Evolutionary conservation across 2,329 filamentous ascomycete species (phyloP).

Genomic region (Fusarium sulawesiense): DNA sequence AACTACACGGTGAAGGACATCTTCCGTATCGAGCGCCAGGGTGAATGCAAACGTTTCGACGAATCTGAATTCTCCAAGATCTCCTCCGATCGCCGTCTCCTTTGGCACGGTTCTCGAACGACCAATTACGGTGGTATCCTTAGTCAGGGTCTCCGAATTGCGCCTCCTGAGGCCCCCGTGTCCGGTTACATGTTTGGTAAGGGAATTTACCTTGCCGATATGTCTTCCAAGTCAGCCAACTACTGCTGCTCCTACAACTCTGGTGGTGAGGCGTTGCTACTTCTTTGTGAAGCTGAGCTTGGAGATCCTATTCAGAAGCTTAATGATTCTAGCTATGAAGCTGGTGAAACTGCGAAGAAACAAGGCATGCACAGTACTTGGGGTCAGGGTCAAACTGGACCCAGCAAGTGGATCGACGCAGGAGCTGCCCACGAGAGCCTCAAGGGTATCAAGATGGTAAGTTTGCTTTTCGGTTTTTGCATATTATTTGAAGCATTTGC

Average conservation of each 20-base stretch:
- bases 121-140: slow-evolving; percentile 92
- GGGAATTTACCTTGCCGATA: slow-evolving; percentile 88
- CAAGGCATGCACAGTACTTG: slow-evolving; percentile 74
- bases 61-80: slow-evolving; percentile 64
- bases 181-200: slow-evolving; percentile 91
- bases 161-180: slow-evolving; percentile 83
- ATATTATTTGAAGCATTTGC: neutral
- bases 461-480: slow-evolving; percentile 43
- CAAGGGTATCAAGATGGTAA: slow-evolving; percentile 76
- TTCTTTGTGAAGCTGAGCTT: slow-evolving; percentile 84
- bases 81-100: slow-evolving; percentile 75
- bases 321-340: slow-evolving; percentile 66
- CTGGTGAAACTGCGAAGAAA: slow-evolving; percentile 70
- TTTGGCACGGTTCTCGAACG: slow-evolving; percentile 88
- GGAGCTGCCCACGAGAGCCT: slow-evolving; percentile 71
- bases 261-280: slow-evolving; percentile 76
- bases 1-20: slow-evolving; percentile 75
- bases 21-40: slow-evolving; percentile 82
- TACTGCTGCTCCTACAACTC: slow-evolving; percentile 75
- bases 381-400: slow-evolving; percentile 74
- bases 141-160: slow-evolving; percentile 88
- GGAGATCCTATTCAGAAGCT: slow-evolving; percentile 79
- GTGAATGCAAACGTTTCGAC: slow-evolving; percentile 77
- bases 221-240: slow-evolving; percentile 82
- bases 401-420: slow-evolving; percentile 81